Evolutionary conservation across 257 asterid species (phyloP).

Genomic region (Nicotiana paniculata): DNA sequence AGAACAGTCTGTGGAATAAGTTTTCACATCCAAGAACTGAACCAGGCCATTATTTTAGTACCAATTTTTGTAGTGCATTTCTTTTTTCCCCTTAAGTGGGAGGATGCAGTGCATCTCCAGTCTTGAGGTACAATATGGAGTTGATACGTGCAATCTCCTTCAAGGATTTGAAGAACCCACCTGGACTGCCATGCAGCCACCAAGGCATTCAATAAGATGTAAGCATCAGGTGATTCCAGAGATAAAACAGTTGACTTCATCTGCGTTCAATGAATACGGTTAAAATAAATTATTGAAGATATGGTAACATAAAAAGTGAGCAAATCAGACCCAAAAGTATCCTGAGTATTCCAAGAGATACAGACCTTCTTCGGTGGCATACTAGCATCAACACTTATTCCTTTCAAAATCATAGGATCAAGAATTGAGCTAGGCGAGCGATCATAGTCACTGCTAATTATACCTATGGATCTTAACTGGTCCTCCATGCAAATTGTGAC

Average conservation of each 20-base stretch:
- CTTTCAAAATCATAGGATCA: slow-evolving; percentile 42
- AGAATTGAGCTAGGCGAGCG: slow-evolving; percentile 24
- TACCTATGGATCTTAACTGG: slow-evolving; percentile 58
- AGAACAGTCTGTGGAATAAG: background rate
- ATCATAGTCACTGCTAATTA: slow-evolving; percentile 38
- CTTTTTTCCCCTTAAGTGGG: background rate
- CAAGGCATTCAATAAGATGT: slow-evolving; percentile 49
- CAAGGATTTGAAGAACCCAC: slow-evolving; percentile 29
- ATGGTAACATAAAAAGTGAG: background rate
- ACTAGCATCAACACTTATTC: slow-evolving; percentile 49
- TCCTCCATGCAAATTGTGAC: slow-evolving; percentile 77
- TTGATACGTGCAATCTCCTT: background rate
- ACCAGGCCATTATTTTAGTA: background rate
- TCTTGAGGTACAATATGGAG: background rate
- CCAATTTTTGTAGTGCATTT: background rate
- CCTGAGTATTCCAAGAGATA: background rate
- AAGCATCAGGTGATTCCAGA: slow-evolving; percentile 57
- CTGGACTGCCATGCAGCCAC: slow-evolving; percentile 70
- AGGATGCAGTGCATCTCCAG: background rate
- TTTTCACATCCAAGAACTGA: background rate
- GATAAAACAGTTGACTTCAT: slow-evolving; percentile 51
- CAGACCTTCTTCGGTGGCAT: slow-evolving; percentile 60
- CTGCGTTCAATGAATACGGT: slow-evolving; percentile 24
- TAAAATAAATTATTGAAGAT: background rate
- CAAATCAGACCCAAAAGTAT: background rate